Evolutionary conservation across 768 basidiomycete species (phyloP), one percentile per base, ranked within the genome.

Genomic region (Boletus fagicola): DNA sequence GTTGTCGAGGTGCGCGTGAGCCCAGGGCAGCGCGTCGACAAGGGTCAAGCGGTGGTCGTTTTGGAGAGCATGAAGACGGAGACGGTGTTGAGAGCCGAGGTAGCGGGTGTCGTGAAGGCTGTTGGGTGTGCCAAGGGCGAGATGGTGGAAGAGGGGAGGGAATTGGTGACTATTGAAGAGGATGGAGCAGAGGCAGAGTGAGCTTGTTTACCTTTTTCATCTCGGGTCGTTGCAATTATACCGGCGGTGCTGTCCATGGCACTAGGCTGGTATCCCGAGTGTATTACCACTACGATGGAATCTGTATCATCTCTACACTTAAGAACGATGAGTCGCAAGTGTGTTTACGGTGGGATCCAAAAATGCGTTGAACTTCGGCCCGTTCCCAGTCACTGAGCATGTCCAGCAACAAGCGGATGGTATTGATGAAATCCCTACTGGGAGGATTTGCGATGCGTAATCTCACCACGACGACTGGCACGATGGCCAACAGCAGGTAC

Each of bases 1-100:
- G 87, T 97, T 2, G 94, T 97, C 5, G 92, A 96, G 53, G 88
- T 97, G 50, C 81, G 80, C 18, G 94, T 95, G 35, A 79, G 78
- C 57, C 76, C 82, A 1, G 94, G 94, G 5, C 88, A 95, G 51
- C 76, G 72, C 15, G 90, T 97, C 40, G 85, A 87, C 73, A 86
- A 82, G 66, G 92, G 92, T 0, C 89, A 94, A 67, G 83, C 83
- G 9, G 79, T 93, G 10, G 85, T 94, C 31, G 84, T 95, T 6
- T 74, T 96, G 67, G 94, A 96, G 75, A 96, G 94, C 67, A 98
- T 97, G 94, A 98, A 98, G 83, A 97, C 94, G 61, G 94, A 96
- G 75, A 95, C 90, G 39, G 89, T 92, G 42, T 71, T 97, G 61
- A 79, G 92, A 53, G 85, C 92, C 15, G 80, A 85, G 57, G 76